A percentile compares a stretch with the other conserved stretches of the same genome.
Conservation (phyloP, 257 asterid genomes). For the Petunia axillaris region DNA sequence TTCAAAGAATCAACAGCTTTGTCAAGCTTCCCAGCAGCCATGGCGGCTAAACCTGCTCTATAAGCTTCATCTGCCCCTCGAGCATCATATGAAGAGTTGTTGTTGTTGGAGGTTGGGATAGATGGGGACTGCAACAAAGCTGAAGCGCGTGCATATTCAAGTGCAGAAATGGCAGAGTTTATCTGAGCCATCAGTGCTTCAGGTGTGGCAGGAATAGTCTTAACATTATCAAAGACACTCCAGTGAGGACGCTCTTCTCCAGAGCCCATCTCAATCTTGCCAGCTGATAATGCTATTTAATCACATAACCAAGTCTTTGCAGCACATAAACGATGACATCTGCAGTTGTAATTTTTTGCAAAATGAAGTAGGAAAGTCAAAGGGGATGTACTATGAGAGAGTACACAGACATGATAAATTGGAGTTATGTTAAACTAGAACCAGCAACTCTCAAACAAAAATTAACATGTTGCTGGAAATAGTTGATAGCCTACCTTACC, state of each 20-base stretch:
- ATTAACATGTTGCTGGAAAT: too few relatives aligned
- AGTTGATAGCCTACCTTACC: too few relatives aligned
- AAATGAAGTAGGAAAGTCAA: neutral
- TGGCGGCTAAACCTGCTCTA: slow-evolving; percentile 56
- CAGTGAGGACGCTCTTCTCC: slow-evolving; percentile 45
- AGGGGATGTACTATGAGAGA: neutral
- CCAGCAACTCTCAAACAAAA: neutral
- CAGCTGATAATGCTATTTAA: neutral
- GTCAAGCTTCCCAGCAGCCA: slow-evolving; percentile 58
- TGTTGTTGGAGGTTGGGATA: slow-evolving; percentile 28
- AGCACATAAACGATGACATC: neutral
- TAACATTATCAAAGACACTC: slow-evolving; percentile 59
- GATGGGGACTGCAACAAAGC: slow-evolving; percentile 41
- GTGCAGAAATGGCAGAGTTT: slow-evolving; percentile 56
- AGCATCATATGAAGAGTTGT: slow-evolving; percentile 39
- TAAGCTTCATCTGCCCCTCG: slow-evolving; percentile 60
- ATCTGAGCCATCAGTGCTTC: slow-evolving; percentile 67
- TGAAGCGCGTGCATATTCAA: slow-evolving; percentile 59
- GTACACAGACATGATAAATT: neutral
- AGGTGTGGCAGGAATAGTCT: slow-evolving; percentile 44
- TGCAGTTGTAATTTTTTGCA: neutral
- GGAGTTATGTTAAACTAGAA: neutral
- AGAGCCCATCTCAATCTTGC: slow-evolving; percentile 44
- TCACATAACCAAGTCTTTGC: neutral
- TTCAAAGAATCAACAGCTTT: slow-evolving; percentile 52